Base-by-base conservation (phyloP, 768 basidiomycete genomes). In the Asterophora lycoperdoides region DNA sequence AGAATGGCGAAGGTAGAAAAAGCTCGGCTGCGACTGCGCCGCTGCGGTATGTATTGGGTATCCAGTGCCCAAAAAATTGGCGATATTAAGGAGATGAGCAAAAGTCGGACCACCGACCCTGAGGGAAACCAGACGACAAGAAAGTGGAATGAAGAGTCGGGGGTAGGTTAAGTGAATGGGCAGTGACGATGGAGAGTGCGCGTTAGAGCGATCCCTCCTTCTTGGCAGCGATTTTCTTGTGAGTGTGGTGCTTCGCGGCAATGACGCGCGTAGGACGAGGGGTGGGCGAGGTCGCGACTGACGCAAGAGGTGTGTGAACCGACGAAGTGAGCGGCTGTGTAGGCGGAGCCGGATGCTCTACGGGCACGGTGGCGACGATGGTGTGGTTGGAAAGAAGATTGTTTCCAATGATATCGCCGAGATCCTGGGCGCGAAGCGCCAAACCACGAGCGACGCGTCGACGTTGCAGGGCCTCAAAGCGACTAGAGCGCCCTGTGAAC, bases 391-490 rank as follows among this genome's bases (percentile, higher is more conserved):
- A 28, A 11, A 41, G 26, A 5, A 41, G 8, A 14, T 8, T 15
- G 40, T 41, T 41, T n/a, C 26, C 23, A 23, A 11, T 4, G 2
- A 14, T 17, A 17, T 40, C 39, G 9, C 39, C 19, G 14, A 13
- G 39, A 13, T 13, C 39, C 5, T 11, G 39, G 7, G 18, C 20
- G 11, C 15, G 11, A 8, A 41, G 39, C 9, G 23, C 20, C 3
- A 6, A n/a, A 4, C 23, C n/a, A 36, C 35, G 48, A n/a, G 39
- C 44, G 15, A 42, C 30, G 13, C 19, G 43, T 17, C 32, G 35
- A 36, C 37, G 51, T 8, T 51, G 56, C 8, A 53, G 37, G 33
- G 35, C 40, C 17, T 46, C 38, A 30, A 58, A 53, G 23, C 51
- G 51, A 17, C 46, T 40, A 8, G 46, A 39, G 14, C 54, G 54